These are phyloP conservation scores for Aureobasidium sp. DNA, from an alignment of 2,329 filamentous ascomycete genomes.

Conservation along the genomic window DNA sequence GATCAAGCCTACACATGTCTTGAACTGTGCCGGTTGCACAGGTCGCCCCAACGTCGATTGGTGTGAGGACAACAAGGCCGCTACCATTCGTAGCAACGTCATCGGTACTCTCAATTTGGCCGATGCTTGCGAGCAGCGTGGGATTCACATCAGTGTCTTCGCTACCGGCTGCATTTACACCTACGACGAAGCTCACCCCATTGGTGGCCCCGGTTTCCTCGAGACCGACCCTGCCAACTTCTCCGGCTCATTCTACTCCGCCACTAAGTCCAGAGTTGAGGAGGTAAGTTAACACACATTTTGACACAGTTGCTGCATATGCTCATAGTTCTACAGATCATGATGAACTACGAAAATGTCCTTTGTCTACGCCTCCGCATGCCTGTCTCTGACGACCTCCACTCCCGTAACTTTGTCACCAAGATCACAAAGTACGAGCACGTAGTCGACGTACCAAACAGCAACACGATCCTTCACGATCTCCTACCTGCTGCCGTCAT, in stretches of 20 bases:
- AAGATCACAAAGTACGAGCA: slow-evolving; percentile 72
- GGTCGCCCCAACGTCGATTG: slow-evolving; percentile 76
- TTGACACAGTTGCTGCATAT: neutral
- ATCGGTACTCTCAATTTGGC: slow-evolving; percentile 70
- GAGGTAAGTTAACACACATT: slow-evolving; percentile 50
- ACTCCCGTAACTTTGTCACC: slow-evolving; percentile 73
- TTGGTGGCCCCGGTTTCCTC: slow-evolving; percentile 65
- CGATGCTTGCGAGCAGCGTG: slow-evolving; percentile 64
- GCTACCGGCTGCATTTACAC: slow-evolving; percentile 73
- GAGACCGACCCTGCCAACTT: slow-evolving; percentile 73
- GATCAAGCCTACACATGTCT: slow-evolving; percentile 73
- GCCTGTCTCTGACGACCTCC: slow-evolving; percentile 74
- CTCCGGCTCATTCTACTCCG: slow-evolving; percentile 72
- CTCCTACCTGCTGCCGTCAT: slow-evolving; percentile 68
- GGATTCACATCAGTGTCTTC: slow-evolving; percentile 71
- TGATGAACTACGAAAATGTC: slow-evolving; percentile 67
- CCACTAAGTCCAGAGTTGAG: slow-evolving; percentile 72
- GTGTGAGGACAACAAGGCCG: slow-evolving; percentile 75
- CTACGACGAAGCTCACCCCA: slow-evolving; percentile 67
- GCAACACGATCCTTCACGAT: slow-evolving; percentile 71
- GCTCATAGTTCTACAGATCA: slow-evolving; percentile 49
- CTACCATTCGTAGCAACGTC: slow-evolving; percentile 73
- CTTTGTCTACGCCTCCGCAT: slow-evolving; percentile 73
- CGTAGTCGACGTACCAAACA: slow-evolving; percentile 74
- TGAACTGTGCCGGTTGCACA: slow-evolving; percentile 73